phyloP scores from a whole-genome alignment of 352 stramenopile genomes.

The Pythium periplocum region DNA sequence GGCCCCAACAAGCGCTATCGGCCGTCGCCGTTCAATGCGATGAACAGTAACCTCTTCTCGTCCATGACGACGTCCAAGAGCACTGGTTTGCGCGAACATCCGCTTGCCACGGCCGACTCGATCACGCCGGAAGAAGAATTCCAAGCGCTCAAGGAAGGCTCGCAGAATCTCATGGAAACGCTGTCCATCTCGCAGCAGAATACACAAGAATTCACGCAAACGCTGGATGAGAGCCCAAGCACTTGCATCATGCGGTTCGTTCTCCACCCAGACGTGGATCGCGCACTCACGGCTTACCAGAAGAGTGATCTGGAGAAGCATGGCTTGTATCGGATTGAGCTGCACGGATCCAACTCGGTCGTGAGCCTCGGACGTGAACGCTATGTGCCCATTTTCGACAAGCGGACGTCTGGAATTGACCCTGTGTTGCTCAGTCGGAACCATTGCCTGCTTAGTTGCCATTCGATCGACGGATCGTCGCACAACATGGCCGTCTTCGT shows the following conservation, averaged over 20 bases:
- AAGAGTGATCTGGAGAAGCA: slow-evolving; percentile 46
- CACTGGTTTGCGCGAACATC: too few relatives aligned
- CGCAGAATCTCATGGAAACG: slow-evolving; percentile 57
- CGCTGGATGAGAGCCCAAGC: slow-evolving; percentile 50
- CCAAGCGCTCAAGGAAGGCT: slow-evolving; percentile 39
- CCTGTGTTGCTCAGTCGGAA: slow-evolving; percentile 56
- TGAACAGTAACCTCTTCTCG: slow-evolving; percentile 11
- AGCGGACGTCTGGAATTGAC: slow-evolving; percentile 46
- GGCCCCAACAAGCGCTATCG: slow-evolving; percentile 14
- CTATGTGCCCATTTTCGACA: slow-evolving; percentile 51
- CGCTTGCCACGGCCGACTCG: slow-evolving; percentile 4
- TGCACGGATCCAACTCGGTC: slow-evolving; percentile 38
- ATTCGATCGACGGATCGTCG: slow-evolving; percentile 29
- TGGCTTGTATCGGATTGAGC: slow-evolving; percentile 51
- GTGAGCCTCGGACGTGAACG: slow-evolving; percentile 52
- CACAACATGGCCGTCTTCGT: slow-evolving; percentile 46
- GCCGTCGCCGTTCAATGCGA: slow-evolving; percentile 10
- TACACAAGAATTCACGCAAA: slow-evolving; percentile 71
- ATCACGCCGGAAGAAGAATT: slow-evolving; percentile 25
- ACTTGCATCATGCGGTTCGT: slow-evolving; percentile 57
- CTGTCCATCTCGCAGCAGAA: slow-evolving; percentile 74
- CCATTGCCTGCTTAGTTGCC: slow-evolving; percentile 57
- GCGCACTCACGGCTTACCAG: slow-evolving; percentile 48
- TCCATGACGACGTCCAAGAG: neutral
- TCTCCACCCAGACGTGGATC: slow-evolving; percentile 61